These are phyloP conservation scores for Bruguiera parviflora DNA, from an alignment of 345 rosid genomes.

Conservation along the genomic window DNA sequence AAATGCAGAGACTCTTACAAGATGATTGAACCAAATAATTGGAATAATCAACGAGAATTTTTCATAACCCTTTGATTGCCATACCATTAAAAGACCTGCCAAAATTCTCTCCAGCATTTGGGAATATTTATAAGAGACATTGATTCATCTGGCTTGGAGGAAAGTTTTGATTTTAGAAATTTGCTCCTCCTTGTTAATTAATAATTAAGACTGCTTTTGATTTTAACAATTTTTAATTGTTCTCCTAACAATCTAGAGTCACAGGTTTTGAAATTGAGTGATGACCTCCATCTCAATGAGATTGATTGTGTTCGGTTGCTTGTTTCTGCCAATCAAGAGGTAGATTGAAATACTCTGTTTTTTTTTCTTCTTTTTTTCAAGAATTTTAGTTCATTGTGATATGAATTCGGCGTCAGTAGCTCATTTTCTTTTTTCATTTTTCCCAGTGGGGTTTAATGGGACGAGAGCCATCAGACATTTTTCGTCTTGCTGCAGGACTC, in stretches of 20 bases:
- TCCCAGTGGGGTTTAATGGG: slow-evolving; percentile 82
- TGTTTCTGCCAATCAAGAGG: slow-evolving; percentile 93
- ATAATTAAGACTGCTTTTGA: too few species aligned
- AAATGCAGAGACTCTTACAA: too few species aligned
- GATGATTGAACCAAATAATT: too few species aligned
- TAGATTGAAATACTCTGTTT: slow-evolving; percentile 27
- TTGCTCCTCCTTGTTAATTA: too few species aligned
- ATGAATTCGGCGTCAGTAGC: not conserved
- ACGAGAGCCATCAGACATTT: slow-evolving; percentile 71
- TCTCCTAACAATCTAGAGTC: not conserved
- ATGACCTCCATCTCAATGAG: slow-evolving; percentile 90
- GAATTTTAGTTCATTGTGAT: not conserved
- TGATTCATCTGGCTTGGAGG: too few species aligned
- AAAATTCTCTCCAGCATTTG: too few species aligned
- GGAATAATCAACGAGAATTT: too few species aligned
- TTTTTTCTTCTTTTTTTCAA: slow-evolving; percentile 8
- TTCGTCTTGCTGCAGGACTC: slow-evolving; percentile 86
- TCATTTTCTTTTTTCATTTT: slow-evolving; percentile 12
- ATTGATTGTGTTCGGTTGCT: slow-evolving; percentile 76
- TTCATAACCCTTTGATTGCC: too few species aligned
- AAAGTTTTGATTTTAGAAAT: too few species aligned
- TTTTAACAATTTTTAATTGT: too few species aligned
- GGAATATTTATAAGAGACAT: too few species aligned
- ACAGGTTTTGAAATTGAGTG: slow-evolving; percentile 81
- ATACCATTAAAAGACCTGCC: too few species aligned